These are phyloP conservation scores for Naganishia sp. DNA, from an alignment of 1,284 basidiomycete species.

Conservation along the genomic window DNA sequence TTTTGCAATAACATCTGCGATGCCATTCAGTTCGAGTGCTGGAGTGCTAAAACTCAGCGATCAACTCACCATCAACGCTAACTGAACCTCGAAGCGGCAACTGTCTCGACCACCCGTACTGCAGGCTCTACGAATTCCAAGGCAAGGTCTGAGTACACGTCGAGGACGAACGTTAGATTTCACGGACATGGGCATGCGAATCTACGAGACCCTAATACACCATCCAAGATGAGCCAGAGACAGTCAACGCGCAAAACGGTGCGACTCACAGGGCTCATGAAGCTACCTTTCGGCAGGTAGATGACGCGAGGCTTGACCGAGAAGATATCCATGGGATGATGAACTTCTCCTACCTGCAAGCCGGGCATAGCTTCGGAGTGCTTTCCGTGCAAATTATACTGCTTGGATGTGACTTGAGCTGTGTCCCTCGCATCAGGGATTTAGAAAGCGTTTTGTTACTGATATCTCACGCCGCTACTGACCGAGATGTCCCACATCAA, in stretches of 20 bases:
- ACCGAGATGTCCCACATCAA: slow-evolving; percentile 28
- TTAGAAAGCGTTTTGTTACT: neutral
- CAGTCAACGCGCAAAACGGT: neutral
- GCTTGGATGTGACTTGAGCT: neutral
- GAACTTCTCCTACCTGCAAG: neutral
- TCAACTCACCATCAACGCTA: slow-evolving; percentile 21
- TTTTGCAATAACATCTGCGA: slow-evolving; percentile 63
- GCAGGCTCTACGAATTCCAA: slow-evolving; percentile 37
- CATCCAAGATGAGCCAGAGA: neutral
- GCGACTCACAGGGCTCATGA: slow-evolving; percentile 46
- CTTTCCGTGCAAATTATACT: neutral
- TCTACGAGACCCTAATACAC: slow-evolving; percentile 56
- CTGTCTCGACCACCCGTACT: slow-evolving; percentile 58
- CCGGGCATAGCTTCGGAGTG: neutral
- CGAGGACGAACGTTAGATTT: neutral
- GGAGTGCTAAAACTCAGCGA: neutral
- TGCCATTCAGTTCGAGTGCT: neutral
- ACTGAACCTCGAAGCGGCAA: slow-evolving; percentile 64
- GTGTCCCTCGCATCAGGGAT: neutral
- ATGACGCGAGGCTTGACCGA: slow-evolving; percentile 38
- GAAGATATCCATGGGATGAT: neutral
- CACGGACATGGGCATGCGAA: slow-evolving; percentile 72
- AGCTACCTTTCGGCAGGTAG: slow-evolving; percentile 43
- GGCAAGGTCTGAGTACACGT: neutral
- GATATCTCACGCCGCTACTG: slow-evolving; percentile 2